A percentile compares a stretch with the other conserved stretches of the same genome.
Conservation (phyloP, 1,284 basidiomycete genomes). For the Malassezia sympodialis region DNA sequence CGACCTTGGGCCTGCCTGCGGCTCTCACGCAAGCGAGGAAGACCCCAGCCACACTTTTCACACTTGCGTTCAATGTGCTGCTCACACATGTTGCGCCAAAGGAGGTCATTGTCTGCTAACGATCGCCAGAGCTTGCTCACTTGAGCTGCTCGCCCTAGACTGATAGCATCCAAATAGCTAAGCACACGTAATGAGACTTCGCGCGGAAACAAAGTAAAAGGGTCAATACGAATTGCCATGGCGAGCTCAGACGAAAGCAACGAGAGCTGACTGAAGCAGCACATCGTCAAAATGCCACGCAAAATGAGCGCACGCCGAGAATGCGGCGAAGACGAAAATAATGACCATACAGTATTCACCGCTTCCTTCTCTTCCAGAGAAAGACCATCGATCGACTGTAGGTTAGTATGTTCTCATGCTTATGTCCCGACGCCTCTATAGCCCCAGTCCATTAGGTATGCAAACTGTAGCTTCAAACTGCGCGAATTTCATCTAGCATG, state of each 20-base stretch:
- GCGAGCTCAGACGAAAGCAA: slow-evolving; percentile 83
- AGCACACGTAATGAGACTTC: slow-evolving; percentile 85
- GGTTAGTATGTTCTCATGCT: not conserved
- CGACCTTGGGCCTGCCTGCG: slow-evolving; percentile 50
- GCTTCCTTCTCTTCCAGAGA: slow-evolving; percentile 75
- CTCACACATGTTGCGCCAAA: slow-evolving; percentile 94
- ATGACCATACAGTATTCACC: slow-evolving; percentile 89
- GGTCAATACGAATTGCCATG: slow-evolving; percentile 79
- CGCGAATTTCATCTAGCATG: slow-evolving; percentile 16
- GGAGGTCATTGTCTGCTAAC: slow-evolving; percentile 86
- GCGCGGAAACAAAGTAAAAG: slow-evolving; percentile 78
- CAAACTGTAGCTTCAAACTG: slow-evolving; percentile 44
- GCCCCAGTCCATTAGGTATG: slow-evolving; percentile 19
- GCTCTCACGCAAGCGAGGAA: slow-evolving; percentile 72
- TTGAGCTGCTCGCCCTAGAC: slow-evolving; percentile 88
- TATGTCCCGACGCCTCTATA: slow-evolving; percentile 18
- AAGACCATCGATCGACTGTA: slow-evolving; percentile 81
- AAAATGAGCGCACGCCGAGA: slow-evolving; percentile 83
- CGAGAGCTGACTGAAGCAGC: slow-evolving; percentile 96
- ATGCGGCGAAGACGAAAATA: slow-evolving; percentile 88
- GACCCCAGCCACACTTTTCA: slow-evolving; percentile 92
- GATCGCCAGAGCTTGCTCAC: slow-evolving; percentile 75
- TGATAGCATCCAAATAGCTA: slow-evolving; percentile 84
- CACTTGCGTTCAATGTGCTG: slow-evolving; percentile 98
- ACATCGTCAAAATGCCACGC: slow-evolving; percentile 97